A percentile compares a stretch with the other conserved stretches of the same genome.
Evolutionary conservation across 768 basidiomycete genomes (phyloP).

Genomic region (Thelephora aurantiotincta): DNA sequence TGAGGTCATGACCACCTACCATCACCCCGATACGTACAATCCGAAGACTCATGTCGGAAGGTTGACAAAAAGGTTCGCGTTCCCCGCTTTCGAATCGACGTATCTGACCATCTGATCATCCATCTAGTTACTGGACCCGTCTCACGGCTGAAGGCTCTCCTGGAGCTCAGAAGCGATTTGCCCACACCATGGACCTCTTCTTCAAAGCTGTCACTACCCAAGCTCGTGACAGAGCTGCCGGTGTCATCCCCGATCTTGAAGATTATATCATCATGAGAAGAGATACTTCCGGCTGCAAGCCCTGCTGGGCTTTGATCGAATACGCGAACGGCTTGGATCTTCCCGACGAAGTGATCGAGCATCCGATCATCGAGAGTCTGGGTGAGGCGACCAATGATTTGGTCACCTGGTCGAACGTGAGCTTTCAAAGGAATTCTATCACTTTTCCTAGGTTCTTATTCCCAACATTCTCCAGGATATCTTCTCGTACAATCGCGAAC

Average conservation of each 20-base stretch:
- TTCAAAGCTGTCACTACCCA: conserved; percentile 20
- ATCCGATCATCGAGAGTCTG: conserved; percentile 32
- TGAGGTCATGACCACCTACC: conserved; percentile 17
- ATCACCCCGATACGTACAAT: conserved; percentile 13
- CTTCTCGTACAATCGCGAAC: conserved; percentile 65
- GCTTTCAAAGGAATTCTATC: conserved; percentile 8
- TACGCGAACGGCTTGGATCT: conserved; percentile 38
- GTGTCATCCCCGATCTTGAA: conserved; percentile 26
- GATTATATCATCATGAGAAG: conserved; percentile 38
- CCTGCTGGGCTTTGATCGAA: conserved; percentile 37
- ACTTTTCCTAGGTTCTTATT: conserved; percentile 4
- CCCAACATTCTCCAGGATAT: conserved; percentile 37
- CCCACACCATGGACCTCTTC: conserved; percentile 16
- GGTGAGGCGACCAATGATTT: conserved; percentile 33
- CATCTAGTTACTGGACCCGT: conserved; percentile 10
- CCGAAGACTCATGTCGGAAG: conserved; percentile 13
- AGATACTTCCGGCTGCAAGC: conserved; percentile 37
- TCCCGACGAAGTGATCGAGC: conserved; percentile 36
- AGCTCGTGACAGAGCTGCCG: conserved; percentile 23
- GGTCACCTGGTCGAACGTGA: conserved; percentile 28
- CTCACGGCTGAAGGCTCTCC: conserved; percentile 24
- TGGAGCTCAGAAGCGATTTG: conserved; percentile 21
- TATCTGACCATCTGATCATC: conserved; percentile 6
- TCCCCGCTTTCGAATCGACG: conserved; percentile 1
- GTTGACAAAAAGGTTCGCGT: conserved; percentile 10